Base-by-base conservation (phyloP, 768 basidiomycete species). In the Russula earlei region DNA sequence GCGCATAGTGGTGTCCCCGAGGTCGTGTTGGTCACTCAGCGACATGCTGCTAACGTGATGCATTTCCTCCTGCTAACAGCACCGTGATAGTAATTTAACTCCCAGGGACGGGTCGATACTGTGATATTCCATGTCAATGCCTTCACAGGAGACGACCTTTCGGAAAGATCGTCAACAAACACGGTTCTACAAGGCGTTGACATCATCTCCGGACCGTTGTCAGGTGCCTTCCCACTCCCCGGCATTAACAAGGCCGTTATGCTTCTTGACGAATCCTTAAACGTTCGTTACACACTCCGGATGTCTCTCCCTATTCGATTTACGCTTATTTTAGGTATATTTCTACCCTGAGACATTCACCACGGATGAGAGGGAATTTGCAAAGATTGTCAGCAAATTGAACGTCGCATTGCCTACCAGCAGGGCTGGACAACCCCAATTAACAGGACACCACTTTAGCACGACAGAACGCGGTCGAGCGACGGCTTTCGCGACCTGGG, bases 61-160 rank as follows among this genome's bases (percentile, higher is more conserved):
- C 34, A 49, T 55, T 49, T 49, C 27, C 4, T 10, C 55, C 20
- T 42, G 34, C 15, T 31, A 31, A 25, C 14, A 2, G 4, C 43
- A n/a, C 42, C 29, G 20, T 31, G 52, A 49, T 63, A 31, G 53
- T 43, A 40, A 46, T 41, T 38, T 48, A 31, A 47, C 42, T 36
- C 49, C 33, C 56, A 88, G 84, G 67, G 74, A 8, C 72, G 83
- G 41, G 75, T 81, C 8, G 84, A 87, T 58, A 89, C 87, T 0
- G 85, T 88, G 1, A 51, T 87, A 11, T 90, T 87, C 72, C 85
- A 88, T 49, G 70, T 92, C 31, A 77, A 91, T 59, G 84, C 87
- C 1, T 63, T 88, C n/a, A 91, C 85, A 0, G 89, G 89, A n/a
- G 74, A 76, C n/a, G 82, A 87, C 51, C 68, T 69, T 6, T 64